phyloP scores from a whole-genome alignment of 129 eudicot species.

The Heracleum sosnowskyi region DNA sequence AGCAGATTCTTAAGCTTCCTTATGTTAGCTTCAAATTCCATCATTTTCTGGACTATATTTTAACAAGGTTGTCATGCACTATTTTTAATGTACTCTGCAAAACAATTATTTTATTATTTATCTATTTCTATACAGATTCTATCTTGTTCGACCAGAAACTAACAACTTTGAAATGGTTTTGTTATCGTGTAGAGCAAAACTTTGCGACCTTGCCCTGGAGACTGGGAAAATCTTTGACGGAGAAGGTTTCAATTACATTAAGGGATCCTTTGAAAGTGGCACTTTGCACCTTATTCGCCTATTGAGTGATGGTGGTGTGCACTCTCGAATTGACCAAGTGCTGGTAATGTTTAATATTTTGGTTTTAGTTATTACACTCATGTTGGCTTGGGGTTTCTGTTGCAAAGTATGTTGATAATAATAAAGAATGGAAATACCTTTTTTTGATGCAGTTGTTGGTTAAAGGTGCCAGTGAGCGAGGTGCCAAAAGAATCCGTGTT shows the following conservation, averaged over 20 bases:
- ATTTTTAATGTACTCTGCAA: background rate
- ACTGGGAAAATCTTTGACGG: constrained; percentile 81
- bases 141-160: background rate
- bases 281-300: constrained; percentile 86
- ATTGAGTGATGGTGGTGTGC: constrained; percentile 94
- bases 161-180: background rate
- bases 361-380: background rate
- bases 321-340: constrained; percentile 82
- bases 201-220: constrained; percentile 82
- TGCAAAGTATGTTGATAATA: background rate
- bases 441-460: constrained; percentile 61
- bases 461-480: constrained; percentile 84
- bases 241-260: constrained; percentile 78
- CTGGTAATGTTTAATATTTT: constrained; percentile 33
- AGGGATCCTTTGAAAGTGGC: constrained; percentile 51
- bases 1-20: background rate
- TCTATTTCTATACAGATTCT: background rate
- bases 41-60: background rate
- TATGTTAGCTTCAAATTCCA: no score
- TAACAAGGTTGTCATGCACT: background rate
- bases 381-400: background rate
- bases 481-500: constrained; percentile 87
- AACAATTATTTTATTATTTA: no score
- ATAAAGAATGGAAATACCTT: background rate
- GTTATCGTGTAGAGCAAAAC: constrained; percentile 61